These are phyloP conservation scores for Myriosclerotinia curreyana DNA, from an alignment of 2,329 filamentous ascomycete species.

Conservation along the genomic window DNA sequence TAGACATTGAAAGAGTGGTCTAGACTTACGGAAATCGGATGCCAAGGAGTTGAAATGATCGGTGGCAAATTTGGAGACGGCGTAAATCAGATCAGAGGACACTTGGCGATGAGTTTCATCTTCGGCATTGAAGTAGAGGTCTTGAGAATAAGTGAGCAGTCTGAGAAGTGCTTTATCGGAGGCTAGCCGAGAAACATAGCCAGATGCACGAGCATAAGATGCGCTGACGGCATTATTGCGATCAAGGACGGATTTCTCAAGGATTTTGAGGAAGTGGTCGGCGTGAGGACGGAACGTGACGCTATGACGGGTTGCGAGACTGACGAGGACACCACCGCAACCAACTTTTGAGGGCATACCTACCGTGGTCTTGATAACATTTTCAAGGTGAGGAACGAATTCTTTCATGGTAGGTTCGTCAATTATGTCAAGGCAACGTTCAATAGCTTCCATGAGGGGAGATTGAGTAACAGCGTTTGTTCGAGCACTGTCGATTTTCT, in stretches of 20 bases:
- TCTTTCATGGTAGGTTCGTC: constrained; percentile 75
- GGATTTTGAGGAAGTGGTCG: constrained; percentile 69
- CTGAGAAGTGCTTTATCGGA: constrained; percentile 49
- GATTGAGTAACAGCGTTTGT: constrained; percentile 78
- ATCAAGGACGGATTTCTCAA: constrained; percentile 81
- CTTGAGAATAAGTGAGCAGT: constrained; percentile 55
- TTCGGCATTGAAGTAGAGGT: constrained; percentile 78
- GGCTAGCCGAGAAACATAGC: constrained; percentile 71
- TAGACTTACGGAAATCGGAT: constrained; percentile 49
- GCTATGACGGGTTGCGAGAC: constrained; percentile 76
- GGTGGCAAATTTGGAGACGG: constrained; percentile 80
- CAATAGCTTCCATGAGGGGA: constrained; percentile 88
- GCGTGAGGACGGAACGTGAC: constrained; percentile 73
- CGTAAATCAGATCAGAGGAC: constrained; percentile 77
- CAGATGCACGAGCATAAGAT: constrained; percentile 80
- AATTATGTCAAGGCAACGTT: constrained; percentile 79
- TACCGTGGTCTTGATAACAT: constrained; percentile 78
- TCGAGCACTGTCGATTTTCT: constrained; percentile 85
- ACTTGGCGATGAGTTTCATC: constrained; percentile 72
- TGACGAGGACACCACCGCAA: constrained; percentile 79
- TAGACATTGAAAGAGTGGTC: too few species aligned
- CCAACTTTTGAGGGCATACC: constrained; percentile 94
- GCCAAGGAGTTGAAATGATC: constrained; percentile 83
- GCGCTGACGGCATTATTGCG: constrained; percentile 91
- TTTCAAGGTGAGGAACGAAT: constrained; percentile 69